Evolutionary conservation across 73 alveolate species (phyloP), one percentile per base, ranked within the genome.

Genomic region (Symbiodinium natans): DNA sequence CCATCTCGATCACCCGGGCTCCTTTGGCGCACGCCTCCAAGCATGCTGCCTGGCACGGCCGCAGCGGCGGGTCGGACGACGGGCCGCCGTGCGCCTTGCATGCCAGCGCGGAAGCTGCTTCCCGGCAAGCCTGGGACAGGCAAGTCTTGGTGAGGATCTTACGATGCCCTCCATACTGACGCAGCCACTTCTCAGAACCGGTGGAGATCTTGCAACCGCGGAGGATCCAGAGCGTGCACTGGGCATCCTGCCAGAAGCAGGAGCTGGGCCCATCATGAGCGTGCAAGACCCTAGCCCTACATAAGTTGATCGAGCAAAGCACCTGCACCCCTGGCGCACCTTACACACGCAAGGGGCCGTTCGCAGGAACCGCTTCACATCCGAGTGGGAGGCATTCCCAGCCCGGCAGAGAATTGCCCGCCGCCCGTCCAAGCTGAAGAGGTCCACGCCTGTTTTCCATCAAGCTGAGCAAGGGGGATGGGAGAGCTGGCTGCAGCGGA

Each of bases 1-100:
- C 96, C 96, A 90, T 90, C 87, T 90, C 96, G 46, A 90, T 73
- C 54, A 90, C 87, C 38, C 96, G 86, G 29, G 96, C 96, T 33
- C 96, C 96, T 56, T 90, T 41, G 52, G 96, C 87, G 48, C 96
- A 90, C 36, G 96, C 96, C 36, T 68, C 96, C 96, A 90, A 17
- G 40, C 96, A 90, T 38, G 75, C 96, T 17, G 3, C 39, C 77
- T 90, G 96, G 63, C 96, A 90, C 8, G 9, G 96, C 75, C 96
- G 42, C 56, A 90, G 41, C n/a, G 88, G 88, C 1, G 29, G 87
- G 17, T 15, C 80, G 39, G 40, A 29, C 33, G 33, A 13, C 27
- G 80, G 3, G 40, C 80, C 36, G 80, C 80, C 0, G 21, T 63
- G 80, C 19, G 17, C 80, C 11, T 11, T 23, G 29, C 36, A 2